Percentiles rank a stretch among this genome's conserved stretches.
Conservation (phyloP, 305 asterid genomes). For the Ajuga reptans region DNA sequence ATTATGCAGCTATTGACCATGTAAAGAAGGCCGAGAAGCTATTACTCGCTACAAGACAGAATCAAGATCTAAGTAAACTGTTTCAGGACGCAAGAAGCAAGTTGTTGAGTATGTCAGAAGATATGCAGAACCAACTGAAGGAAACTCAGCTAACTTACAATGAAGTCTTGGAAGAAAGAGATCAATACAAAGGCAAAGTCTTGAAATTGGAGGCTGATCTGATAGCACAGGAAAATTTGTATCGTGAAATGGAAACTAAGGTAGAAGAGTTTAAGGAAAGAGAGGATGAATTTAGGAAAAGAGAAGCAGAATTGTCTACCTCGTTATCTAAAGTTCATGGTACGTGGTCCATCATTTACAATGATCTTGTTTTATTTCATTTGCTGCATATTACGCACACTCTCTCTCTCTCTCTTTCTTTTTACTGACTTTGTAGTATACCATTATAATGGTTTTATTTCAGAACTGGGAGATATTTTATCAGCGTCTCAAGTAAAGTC, state of each 20-base stretch:
- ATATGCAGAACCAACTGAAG: slow-evolving; percentile 44
- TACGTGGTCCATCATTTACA: slow-evolving; percentile 30
- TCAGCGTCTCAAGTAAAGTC: slow-evolving; percentile 56
- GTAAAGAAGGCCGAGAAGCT: slow-evolving; percentile 53
- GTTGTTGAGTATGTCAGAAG: slow-evolving; percentile 35
- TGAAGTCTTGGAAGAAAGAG: slow-evolving; percentile 54
- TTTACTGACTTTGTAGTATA: slow-evolving; percentile 5
- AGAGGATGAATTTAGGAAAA: slow-evolving; percentile 40
- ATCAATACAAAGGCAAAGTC: slow-evolving; percentile 37
- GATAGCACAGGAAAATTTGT: slow-evolving; percentile 39
- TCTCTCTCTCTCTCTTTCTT: slow-evolving; percentile 7
- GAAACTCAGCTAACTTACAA: slow-evolving; percentile 41
- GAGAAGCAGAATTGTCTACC: slow-evolving; percentile 54
- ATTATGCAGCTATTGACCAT: slow-evolving; percentile 31
- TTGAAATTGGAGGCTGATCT: slow-evolving; percentile 55
- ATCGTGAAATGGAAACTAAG: slow-evolving; percentile 37
- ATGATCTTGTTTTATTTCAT: not conserved
- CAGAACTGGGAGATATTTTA: slow-evolving; percentile 56
- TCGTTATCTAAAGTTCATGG: slow-evolving; percentile 48
- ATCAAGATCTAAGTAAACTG: slow-evolving; percentile 39
- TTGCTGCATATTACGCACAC: not conserved
- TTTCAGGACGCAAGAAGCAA: slow-evolving; percentile 36
- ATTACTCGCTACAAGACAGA: slow-evolving; percentile 45
- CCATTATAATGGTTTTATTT: slow-evolving; percentile 26
- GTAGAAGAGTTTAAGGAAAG: slow-evolving; percentile 42